Base-by-base conservation (phyloP, 208 protist genomes). In the Acanthamoeba triangularis region DNA sequence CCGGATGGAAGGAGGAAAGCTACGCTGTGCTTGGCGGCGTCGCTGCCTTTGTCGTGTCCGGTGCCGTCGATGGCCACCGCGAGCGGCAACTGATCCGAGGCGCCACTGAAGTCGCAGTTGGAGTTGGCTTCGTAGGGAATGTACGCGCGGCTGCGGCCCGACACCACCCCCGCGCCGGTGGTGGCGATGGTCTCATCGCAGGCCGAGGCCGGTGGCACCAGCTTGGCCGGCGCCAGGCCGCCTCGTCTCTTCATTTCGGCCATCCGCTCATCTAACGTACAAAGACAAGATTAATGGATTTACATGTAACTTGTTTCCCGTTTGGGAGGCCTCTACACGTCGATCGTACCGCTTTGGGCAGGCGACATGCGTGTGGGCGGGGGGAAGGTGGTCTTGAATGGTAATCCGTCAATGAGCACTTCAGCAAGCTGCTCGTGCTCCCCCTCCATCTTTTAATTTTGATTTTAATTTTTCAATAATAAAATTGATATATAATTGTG, bases 41-140 rank as follows among this genome's bases (percentile, higher is more conserved):
- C 76, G 47, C 76, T 23, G 76, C 76, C 44, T 41, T 85, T 85
- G 76, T 85, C 76, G 76, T 85, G 76, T n/a, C 76, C 76, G 5
- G 76, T 85, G 76, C 76, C 76, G 76, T 85, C 76, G 47, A 85
- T 85, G 76, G 47, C 47, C 76, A 85, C 13, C 16, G 76, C 76
- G 23, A 85, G 18, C 13, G 76, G 76, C 11, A 61, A 56, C 76
- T 56, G 76, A 0, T 0, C 4, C 44, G 76, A 85, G 25, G 28
- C 35, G 44, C 41, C 76, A 33, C 76, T 59, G 76, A 85, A 85
- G 47, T 85, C 76, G 47, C 76, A 85, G 47, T 85, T 85, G 41
- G 76, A 85, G 47, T 85, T 41, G 7, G 7, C 11, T 23, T 85
- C 76, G 76, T 85, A 85, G 35, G 76, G 76, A 13, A 85, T 59